A percentile compares a stretch with the other conserved stretches of the same genome.
Conservation (phyloP, 768 basidiomycete species). For the Leccinum longicurvipes region DNA sequence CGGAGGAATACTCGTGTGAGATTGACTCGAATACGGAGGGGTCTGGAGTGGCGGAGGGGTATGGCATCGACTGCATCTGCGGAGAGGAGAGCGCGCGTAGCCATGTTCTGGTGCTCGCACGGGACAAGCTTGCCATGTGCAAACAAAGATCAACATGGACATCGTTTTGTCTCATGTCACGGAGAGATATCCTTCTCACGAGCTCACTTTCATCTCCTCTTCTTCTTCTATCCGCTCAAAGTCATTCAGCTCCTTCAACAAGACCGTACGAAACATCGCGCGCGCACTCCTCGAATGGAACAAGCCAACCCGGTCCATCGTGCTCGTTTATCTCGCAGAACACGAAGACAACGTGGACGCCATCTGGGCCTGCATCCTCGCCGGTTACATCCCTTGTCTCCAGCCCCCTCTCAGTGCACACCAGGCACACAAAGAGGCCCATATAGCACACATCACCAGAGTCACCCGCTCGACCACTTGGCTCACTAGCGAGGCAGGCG, state of each 20-base stretch:
- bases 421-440: slow-evolving; percentile 26
- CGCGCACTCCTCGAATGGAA: slow-evolving; percentile 12
- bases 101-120: no score
- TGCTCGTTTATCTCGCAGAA: slow-evolving; percentile 27
- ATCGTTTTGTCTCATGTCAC: no score
- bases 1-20: slow-evolving; percentile 32
- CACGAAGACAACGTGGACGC: slow-evolving; percentile 31
- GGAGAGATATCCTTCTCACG: not conserved
- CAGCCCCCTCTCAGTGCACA: slow-evolving; percentile 31
- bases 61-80: no score
- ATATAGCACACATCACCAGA: slow-evolving; percentile 20
- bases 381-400: slow-evolving; percentile 28
- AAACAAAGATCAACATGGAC: no score
- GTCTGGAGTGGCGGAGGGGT: no score
- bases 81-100: no score
- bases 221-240: not conserved
- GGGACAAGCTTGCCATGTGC: no score
- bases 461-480: slow-evolving; percentile 20
- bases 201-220: not conserved
- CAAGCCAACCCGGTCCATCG: slow-evolving; percentile 22
- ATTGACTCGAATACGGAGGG: no score
- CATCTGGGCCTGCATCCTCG: slow-evolving; percentile 28
- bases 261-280: slow-evolving; percentile 14
- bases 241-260: slow-evolving; percentile 19
- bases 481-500: slow-evolving; percentile 24